phyloP scores from a whole-genome alignment of 108 stramenopile genomes.

The Schizochytrium sp. region DNA sequence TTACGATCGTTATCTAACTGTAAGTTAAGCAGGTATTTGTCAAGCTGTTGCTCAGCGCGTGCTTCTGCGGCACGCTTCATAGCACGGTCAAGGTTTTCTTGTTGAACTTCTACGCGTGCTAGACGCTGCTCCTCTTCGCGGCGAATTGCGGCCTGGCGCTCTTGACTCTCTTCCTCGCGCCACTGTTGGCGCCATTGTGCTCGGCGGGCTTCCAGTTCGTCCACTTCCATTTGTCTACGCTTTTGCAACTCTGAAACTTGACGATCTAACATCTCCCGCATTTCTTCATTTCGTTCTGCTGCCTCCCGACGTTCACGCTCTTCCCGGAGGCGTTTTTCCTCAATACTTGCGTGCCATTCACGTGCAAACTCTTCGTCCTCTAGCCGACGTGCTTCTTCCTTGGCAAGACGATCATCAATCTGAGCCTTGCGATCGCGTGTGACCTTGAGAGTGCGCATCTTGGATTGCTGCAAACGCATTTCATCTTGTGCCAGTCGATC shows the following conservation, averaged over 20 bases:
- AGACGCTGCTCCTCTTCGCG: conserved; percentile 35
- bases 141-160: conserved; percentile 19
- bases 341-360: conserved; percentile 48
- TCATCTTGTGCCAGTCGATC: conserved; percentile 26
- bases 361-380: conserved; percentile 45
- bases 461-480: conserved; percentile 29
- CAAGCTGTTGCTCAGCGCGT: conserved; percentile 9
- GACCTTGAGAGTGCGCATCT: conserved; percentile 43
- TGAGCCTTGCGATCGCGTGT: conserved; percentile 1
- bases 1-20: conserved; percentile 2
- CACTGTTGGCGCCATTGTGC: conserved; percentile 23
- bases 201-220: conserved; percentile 21
- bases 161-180: not conserved
- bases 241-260: not conserved
- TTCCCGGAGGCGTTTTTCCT: not conserved
- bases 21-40: conserved; percentile 20
- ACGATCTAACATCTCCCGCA: not conserved
- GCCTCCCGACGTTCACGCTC: conserved; percentile 31
- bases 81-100: conserved; percentile 27
- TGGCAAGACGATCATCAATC: conserved; percentile 9
- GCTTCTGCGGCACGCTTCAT: conserved; percentile 7
- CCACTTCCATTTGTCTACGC: not conserved
- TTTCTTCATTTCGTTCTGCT: conserved; percentile 6
- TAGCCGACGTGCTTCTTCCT: not conserved
- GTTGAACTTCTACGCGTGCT: conserved; percentile 26